Conservation (phyloP, 208 protist species). For the Phytomonas sp. region DNA sequence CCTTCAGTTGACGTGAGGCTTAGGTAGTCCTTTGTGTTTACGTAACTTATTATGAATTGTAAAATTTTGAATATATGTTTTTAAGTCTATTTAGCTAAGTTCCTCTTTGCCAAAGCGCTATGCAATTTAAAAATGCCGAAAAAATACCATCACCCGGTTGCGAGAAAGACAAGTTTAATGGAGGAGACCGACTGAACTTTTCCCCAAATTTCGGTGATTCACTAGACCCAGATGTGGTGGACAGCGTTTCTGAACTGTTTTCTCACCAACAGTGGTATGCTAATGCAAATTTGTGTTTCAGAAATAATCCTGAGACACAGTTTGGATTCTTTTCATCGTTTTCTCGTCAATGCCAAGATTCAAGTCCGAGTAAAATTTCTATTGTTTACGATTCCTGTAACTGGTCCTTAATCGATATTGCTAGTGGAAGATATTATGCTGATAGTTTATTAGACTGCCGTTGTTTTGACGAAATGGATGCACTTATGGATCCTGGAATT, state of each 20-base stretch:
- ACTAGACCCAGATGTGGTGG: slow-evolving; percentile 17
- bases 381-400: slow-evolving; percentile 32
- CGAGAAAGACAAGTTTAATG: neutral
- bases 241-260: slow-evolving; percentile 14
- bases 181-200: slow-evolving; percentile 8
- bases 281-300: slow-evolving; percentile 28
- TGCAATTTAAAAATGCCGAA: neutral
- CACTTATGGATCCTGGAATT: slow-evolving; percentile 15
- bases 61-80: neutral
- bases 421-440: slow-evolving; percentile 31
- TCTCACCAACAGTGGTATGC: slow-evolving; percentile 52
- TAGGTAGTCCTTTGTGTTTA: neutral
- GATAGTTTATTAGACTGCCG: slow-evolving; percentile 37
- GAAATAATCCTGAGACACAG: slow-evolving; percentile 11
- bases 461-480: slow-evolving; percentile 17
- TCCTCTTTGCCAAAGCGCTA: neutral
- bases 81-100: neutral
- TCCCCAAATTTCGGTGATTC: slow-evolving; percentile 18
- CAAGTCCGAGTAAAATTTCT: slow-evolving; percentile 7
- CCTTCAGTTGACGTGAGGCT: neutral
- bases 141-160: neutral
- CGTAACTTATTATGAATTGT: neutral
- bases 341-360: slow-evolving; percentile 28
- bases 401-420: slow-evolving; percentile 45
- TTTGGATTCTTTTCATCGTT: slow-evolving; percentile 51